These are phyloP conservation scores for Prinsepia uniflora DNA, from an alignment of 306 rosid species.

Conservation along the genomic window DNA sequence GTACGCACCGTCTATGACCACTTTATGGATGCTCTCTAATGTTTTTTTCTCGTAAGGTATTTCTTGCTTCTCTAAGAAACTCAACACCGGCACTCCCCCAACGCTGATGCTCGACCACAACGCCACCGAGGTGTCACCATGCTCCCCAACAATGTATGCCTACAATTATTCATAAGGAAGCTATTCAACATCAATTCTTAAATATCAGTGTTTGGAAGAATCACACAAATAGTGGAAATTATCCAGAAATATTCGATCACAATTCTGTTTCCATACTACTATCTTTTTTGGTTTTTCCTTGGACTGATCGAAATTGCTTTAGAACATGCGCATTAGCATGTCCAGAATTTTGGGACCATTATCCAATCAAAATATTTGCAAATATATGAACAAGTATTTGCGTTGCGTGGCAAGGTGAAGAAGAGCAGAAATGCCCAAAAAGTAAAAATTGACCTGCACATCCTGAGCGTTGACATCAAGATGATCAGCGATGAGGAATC, in stretches of 20 bases:
- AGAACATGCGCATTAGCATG: no score
- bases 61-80: constrained; percentile 62
- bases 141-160: constrained; percentile 96
- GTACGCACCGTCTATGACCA: constrained; percentile 58
- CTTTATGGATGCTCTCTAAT: constrained; percentile 67
- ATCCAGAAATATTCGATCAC: no score
- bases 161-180: constrained; percentile 3
- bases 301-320: neutral
- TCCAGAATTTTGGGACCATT: no score
- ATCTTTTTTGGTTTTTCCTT: no score
- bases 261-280: no score
- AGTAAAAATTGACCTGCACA: constrained; percentile 51
- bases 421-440: neutral
- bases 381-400: neutral
- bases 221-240: neutral
- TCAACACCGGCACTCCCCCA: constrained; percentile 84
- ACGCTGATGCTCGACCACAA: constrained; percentile 93
- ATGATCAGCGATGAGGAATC: constrained; percentile 88
- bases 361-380: neutral
- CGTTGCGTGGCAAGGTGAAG: neutral
- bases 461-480: constrained; percentile 93
- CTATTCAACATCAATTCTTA: neutral
- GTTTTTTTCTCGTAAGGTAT: constrained; percentile 68
- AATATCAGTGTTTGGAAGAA: neutral
- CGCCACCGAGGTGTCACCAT: constrained; percentile 97